A percentile compares a stretch with the other conserved stretches of the same genome.
phyloP scores from a whole-genome alignment of 1,284 basidiomycete genomes.

The Cryptococcus deneoformans region DNA sequence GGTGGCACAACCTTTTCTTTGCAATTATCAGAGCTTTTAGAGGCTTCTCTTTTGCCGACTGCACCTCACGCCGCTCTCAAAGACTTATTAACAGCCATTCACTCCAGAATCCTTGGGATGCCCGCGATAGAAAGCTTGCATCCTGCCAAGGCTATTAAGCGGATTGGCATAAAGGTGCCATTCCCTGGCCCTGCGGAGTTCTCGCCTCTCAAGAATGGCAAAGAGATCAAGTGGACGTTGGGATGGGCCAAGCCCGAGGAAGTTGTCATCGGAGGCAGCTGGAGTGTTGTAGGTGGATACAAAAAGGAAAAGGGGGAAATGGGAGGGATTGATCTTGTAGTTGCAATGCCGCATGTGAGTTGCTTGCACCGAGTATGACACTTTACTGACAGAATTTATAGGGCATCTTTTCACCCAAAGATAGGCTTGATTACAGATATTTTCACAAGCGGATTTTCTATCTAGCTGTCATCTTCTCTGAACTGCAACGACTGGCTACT shows the following conservation, averaged over 20 bases:
- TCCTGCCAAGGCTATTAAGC: slow-evolving; percentile 63
- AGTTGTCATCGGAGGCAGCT: slow-evolving; percentile 52
- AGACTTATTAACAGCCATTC: slow-evolving; percentile 70
- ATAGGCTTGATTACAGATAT: slow-evolving; percentile 84
- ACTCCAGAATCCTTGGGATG: slow-evolving; percentile 61
- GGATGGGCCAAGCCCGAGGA: slow-evolving; percentile 59
- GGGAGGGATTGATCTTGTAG: slow-evolving; percentile 76
- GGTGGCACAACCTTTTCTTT: slow-evolving; percentile 52
- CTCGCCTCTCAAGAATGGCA: slow-evolving; percentile 66
- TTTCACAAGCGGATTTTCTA: slow-evolving; percentile 94
- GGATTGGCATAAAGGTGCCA: slow-evolving; percentile 54
- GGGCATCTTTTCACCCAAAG: slow-evolving; percentile 85
- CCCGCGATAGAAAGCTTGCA: slow-evolving; percentile 58
- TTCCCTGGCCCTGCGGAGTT: slow-evolving; percentile 52
- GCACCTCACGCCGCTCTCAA: slow-evolving; percentile 54
- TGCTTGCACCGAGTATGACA: not conserved
- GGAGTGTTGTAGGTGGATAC: slow-evolving; percentile 60
- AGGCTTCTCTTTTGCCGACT: slow-evolving; percentile 67
- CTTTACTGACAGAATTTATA: slow-evolving; percentile 2
- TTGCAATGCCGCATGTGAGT: slow-evolving; percentile 81
- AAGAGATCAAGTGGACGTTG: slow-evolving; percentile 67
- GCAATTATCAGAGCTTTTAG: slow-evolving; percentile 65
- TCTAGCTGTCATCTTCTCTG: slow-evolving; percentile 72
- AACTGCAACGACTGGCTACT: slow-evolving; percentile 53
- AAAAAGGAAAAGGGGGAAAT: slow-evolving; percentile 50